Conservation (phyloP, 306 rosid genomes). For the Crataegus laevigata region DNA sequence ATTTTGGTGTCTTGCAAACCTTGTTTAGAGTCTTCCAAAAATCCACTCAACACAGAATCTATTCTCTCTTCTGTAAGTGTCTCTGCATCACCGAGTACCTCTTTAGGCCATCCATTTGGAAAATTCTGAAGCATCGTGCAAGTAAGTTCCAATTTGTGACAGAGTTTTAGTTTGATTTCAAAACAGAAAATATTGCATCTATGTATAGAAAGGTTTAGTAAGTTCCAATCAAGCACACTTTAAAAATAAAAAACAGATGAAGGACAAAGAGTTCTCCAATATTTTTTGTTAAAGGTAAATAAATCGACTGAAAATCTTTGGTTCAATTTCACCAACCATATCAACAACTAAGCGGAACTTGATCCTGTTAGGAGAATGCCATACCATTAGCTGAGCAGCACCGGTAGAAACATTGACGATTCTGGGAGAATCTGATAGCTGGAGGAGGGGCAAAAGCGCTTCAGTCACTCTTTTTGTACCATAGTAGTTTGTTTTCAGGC, state of each 20-base stretch:
- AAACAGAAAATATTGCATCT: not conserved
- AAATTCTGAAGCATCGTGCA: conserved; percentile 16
- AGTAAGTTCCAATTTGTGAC: no score
- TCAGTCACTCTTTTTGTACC: conserved; percentile 28
- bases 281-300: not conserved
- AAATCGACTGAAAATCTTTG: not conserved
- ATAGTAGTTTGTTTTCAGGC: conserved; percentile 37
- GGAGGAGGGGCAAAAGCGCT: conserved; percentile 41
- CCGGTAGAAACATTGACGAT: conserved; percentile 34
- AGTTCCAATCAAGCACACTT: no score
- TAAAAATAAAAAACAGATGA: not conserved
- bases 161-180: not conserved
- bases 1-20: conserved; percentile 26
- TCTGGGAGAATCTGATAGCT: conserved; percentile 40
- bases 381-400: not conserved
- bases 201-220: no score
- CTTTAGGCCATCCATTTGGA: conserved; percentile 26
- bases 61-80: conserved; percentile 36
- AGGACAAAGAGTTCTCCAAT: not conserved
- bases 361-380: not conserved
- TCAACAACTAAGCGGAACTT: not conserved
- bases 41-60: conserved; percentile 25
- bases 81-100: conserved; percentile 24
- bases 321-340: not conserved
- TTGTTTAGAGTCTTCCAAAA: conserved; percentile 24